phyloP scores from a whole-genome alignment of 805 yeast genomes.

The Suhomyces sp. region DNA sequence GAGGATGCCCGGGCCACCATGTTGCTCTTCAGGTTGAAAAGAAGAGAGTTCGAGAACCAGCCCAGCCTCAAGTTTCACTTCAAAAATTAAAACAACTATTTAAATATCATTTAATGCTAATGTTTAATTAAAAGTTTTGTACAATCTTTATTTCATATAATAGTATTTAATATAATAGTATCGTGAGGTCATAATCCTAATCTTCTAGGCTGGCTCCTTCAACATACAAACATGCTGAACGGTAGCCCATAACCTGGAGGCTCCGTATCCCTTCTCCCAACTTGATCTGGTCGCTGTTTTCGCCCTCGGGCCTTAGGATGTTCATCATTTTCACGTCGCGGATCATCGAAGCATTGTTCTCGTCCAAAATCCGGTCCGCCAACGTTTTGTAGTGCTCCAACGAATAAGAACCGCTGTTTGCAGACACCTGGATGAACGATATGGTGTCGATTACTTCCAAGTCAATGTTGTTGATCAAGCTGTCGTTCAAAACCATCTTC shows the following conservation, averaged over 20 bases:
- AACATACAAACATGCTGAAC: conserved; percentile 34
- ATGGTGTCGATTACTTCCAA: conserved; percentile 25
- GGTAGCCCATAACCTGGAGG: conserved; percentile 34
- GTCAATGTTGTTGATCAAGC: conserved; percentile 26
- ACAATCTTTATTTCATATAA: too few species aligned
- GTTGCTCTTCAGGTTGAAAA: conserved; percentile 66
- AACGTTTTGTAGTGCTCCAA: conserved; percentile 9
- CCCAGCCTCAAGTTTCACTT: conserved; percentile 1
- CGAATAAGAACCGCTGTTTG: conserved; percentile 15
- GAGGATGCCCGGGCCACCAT: conserved; percentile 90
- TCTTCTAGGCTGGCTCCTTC: conserved; percentile 36
- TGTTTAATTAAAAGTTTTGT: too few species aligned
- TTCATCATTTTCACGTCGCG: conserved; percentile 5
- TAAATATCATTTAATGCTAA: too few species aligned
- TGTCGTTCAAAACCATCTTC: conserved; percentile 22
- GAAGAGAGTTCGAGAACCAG: conserved; percentile 54
- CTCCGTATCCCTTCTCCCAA: conserved; percentile 16
- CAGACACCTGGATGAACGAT: conserved; percentile 23
- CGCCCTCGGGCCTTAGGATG: conserved; percentile 5
- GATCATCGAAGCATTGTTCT: conserved; percentile 11
- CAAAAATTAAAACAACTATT: too few species aligned
- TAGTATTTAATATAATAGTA: too few species aligned
- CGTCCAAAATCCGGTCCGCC: conserved; percentile 17
- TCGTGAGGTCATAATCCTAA: conserved; percentile 4
- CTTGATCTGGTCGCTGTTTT: conserved; percentile 10